Base-by-base conservation (phyloP, 345 rosid genomes). In the Citrus trifoliata region DNA sequence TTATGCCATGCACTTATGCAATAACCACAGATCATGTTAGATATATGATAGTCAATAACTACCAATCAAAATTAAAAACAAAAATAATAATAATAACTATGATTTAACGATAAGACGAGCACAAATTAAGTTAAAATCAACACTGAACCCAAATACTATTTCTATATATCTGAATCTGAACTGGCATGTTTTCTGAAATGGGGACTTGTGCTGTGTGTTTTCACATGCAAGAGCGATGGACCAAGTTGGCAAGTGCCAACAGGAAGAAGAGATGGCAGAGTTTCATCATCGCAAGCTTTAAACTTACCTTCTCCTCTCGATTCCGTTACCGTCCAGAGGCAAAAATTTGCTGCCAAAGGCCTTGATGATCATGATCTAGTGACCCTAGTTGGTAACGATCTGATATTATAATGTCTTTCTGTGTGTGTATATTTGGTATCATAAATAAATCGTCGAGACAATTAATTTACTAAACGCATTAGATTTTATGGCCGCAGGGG, bases 221-320 rank as follows among this genome's bases (percentile, higher is more conserved):
- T 8, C n/a, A 22, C 42, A 46, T 65, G 42, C 13, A 69, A 90
- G 96, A 92, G 88, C 71, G 83, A 76, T 55, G 97, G 94, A 8
- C 94, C 93, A 71, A 90, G 89, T 66, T 93, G 95, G 97, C 5
- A 76, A 61, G 94, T 91, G 30, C 93, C 92, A 62, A 91, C 94
- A 4, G 95, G 97, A 14, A 84, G 94, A 79, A 91, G 88, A 87
- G 95, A 93, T 70, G 94, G 97, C 24, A 88, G 88, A 66, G 78
- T 89, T n/a, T 91, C 94, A 25, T 81, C 72, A 51, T 82, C 90
- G 10, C 87, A 90, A 78, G 89, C 81, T 28, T 61, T 89, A 24
- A 88, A 75, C 77, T 85, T 88, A 77, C 95, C 95, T 24, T 88
- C 94, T 38, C 93, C 91, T 48, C 81, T 89, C 3, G 97, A 89